Conservation (phyloP, 2,329 filamentous ascomycete genomes). For the Eurotiales sp. region DNA sequence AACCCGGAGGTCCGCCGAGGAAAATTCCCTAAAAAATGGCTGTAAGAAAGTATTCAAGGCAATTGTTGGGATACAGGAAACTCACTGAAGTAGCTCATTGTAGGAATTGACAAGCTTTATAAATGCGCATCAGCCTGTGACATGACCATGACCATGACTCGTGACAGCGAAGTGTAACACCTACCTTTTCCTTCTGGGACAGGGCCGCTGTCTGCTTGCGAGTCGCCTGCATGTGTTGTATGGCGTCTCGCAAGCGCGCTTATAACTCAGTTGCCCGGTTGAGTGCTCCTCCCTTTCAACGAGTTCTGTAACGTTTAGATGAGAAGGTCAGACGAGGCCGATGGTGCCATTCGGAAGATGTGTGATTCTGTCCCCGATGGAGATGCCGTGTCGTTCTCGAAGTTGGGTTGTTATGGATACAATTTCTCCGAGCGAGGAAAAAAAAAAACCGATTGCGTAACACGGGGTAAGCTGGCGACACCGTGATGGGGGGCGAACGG, state of each 20-base stretch:
- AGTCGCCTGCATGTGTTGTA: conserved; percentile 42
- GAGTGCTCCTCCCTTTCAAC: neutral
- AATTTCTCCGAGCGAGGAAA: neutral
- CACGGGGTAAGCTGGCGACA: neutral
- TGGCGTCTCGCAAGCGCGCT: conserved; percentile 4
- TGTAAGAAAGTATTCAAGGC: conserved; percentile 14
- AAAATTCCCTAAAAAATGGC: conserved; percentile 70
- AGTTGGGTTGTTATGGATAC: neutral
- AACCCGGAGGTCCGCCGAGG: conserved; percentile 80
- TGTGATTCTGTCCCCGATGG: neutral
- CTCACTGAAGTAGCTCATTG: conserved; percentile 90
- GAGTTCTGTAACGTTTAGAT: neutral
- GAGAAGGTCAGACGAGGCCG: neutral
- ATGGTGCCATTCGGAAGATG: conserved; percentile 3
- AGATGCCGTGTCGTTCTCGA: neutral
- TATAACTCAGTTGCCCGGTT: neutral
- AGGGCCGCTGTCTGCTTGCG: conserved; percentile 51
- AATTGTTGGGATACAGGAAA: conserved; percentile 17
- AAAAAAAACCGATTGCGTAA: neutral
- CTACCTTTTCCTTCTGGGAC: conserved; percentile 56
- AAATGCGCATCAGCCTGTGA: conserved; percentile 20
- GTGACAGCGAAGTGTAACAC: neutral
- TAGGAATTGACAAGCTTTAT: conserved; percentile 90
- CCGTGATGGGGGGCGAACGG: conserved; percentile 1
- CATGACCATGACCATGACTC: too few relatives aligned